phyloP scores from a whole-genome alignment of 2,329 filamentous ascomycete genomes.

The Talaromyces sp. region DNA sequence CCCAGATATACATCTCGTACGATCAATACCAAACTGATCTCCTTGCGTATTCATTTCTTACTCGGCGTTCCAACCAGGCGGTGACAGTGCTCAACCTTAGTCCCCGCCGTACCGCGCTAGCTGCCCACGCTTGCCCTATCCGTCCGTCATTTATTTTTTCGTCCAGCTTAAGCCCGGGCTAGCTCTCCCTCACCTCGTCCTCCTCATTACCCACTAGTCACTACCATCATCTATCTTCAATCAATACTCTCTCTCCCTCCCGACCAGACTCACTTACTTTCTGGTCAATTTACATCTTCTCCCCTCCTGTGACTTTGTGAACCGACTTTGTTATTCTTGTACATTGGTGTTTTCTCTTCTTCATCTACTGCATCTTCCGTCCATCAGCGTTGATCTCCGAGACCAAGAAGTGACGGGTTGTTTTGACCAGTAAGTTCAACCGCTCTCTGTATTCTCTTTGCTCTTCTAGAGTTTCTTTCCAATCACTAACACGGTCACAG shows the following conservation, averaged over 20 bases:
- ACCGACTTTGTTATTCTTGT: background rate
- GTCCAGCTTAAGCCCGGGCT: background rate
- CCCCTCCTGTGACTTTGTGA: background rate
- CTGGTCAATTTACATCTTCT: constrained; percentile 1
- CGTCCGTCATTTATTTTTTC: constrained; percentile 5
- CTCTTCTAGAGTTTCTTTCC: too few species aligned
- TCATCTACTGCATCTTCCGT: background rate
- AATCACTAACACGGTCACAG: background rate
- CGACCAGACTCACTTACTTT: background rate
- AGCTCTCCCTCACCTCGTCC: background rate
- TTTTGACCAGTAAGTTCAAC: constrained; percentile 1
- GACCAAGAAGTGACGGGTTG: constrained; percentile 5
- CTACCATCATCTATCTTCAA: background rate
- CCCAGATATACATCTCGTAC: background rate
- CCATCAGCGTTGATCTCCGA: background rate
- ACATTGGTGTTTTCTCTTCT: constrained; percentile 2
- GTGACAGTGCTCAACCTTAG: constrained; percentile 1
- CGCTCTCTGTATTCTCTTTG: background rate
- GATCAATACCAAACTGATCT: background rate
- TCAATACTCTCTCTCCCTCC: background rate
- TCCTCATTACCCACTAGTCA: background rate
- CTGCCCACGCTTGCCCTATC: constrained; percentile 2
- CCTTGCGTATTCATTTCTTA: background rate
- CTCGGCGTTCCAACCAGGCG: background rate
- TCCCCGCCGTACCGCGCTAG: background rate